Evolutionary conservation across 2,329 filamentous ascomycete genomes (phyloP).

Genomic region (Cordyceps cateniannulata): DNA sequence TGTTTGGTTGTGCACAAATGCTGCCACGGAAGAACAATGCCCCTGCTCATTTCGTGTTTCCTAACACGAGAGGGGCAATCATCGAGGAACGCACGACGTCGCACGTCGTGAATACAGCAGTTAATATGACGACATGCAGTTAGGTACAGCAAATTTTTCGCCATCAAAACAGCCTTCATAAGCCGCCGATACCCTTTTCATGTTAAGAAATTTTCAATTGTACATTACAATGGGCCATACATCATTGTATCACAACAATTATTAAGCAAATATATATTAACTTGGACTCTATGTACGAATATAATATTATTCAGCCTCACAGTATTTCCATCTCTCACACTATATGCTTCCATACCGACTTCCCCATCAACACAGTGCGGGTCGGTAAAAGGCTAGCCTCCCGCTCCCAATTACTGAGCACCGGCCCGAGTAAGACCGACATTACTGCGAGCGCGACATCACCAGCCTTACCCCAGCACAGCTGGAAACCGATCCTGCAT

Average conservation of each 20-base stretch:
- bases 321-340: neutral
- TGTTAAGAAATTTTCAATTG: neutral
- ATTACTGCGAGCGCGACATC: slow-evolving; percentile 7
- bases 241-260: neutral
- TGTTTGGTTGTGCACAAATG: neutral
- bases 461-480: slow-evolving; percentile 4
- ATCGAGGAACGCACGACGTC: neutral
- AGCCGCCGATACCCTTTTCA: neutral
- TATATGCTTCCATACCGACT: neutral
- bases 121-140: neutral
- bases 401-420: neutral
- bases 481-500: slow-evolving; percentile 6
- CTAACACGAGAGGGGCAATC: neutral
- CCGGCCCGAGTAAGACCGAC: slow-evolving; percentile 15
- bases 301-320: neutral
- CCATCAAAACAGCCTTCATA: neutral
- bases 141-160: neutral
- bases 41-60: neutral
- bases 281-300: neutral
- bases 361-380: slow-evolving; percentile 7
- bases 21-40: neutral
- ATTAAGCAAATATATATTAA: neutral
- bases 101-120: neutral
- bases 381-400: neutral
- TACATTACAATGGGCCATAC: neutral